Evolutionary conservation across 805 yeast genomes (phyloP).

Genomic region (Saccharomyces mikatae): DNA sequence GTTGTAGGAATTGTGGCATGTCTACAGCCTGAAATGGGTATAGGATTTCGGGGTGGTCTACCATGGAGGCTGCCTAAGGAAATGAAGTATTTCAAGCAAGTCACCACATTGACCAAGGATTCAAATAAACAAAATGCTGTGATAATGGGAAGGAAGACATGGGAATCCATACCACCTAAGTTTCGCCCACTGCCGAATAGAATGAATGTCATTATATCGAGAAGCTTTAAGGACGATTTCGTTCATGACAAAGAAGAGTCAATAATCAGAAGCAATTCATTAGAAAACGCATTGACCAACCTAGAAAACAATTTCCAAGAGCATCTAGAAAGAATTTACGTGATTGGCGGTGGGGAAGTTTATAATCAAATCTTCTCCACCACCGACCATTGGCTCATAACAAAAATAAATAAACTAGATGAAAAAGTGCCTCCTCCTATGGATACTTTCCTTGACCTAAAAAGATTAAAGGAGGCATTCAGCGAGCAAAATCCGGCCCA

Average conservation of each 20-base stretch:
- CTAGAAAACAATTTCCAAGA: neutral
- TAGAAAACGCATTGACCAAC: slow-evolving; percentile 12
- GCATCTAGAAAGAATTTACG: slow-evolving; percentile 52
- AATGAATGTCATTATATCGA: slow-evolving; percentile 65
- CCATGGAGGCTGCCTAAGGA: slow-evolving; percentile 87
- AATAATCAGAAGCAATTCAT: slow-evolving; percentile 32
- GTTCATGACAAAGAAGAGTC: slow-evolving; percentile 6
- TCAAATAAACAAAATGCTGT: slow-evolving; percentile 57
- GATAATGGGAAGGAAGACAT: slow-evolving; percentile 91
- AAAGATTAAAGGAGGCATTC: slow-evolving; percentile 9
- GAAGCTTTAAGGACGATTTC: slow-evolving; percentile 26
- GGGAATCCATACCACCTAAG: slow-evolving; percentile 83
- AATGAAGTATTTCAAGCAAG: slow-evolving; percentile 73
- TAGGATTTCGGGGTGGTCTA: slow-evolving; percentile 69
- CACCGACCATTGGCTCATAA: slow-evolving; percentile 54
- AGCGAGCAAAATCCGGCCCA: slow-evolving; percentile 20
- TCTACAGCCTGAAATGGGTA: slow-evolving; percentile 68
- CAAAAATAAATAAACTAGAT: slow-evolving; percentile 47
- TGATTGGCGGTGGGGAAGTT: slow-evolving; percentile 90
- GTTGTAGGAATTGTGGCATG: slow-evolving; percentile 80
- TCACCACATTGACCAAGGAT: slow-evolving; percentile 44
- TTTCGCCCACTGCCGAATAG: slow-evolving; percentile 79
- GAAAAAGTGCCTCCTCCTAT: slow-evolving; percentile 36
- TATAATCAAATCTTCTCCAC: slow-evolving; percentile 47
- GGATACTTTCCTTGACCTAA: slow-evolving; percentile 60